phyloP scores from a whole-genome alignment of 805 yeast genomes.

The Pichia membranifaciens region DNA sequence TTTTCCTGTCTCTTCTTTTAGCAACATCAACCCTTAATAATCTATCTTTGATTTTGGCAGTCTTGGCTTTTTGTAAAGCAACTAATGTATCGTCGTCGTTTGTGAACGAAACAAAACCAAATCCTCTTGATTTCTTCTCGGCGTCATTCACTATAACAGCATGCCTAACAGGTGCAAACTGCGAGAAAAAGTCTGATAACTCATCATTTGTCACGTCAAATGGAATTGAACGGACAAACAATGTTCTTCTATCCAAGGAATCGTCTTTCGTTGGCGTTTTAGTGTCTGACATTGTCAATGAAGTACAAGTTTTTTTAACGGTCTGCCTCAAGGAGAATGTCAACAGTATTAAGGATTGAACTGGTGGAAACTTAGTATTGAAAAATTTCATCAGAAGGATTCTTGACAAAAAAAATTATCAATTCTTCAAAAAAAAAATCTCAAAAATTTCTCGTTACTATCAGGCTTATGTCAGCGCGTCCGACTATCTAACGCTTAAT shows the following conservation, averaged over 20 bases:
- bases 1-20: slow-evolving; percentile 78
- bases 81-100: slow-evolving; percentile 74
- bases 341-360: no score
- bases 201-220: slow-evolving; percentile 74
- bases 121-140: slow-evolving; percentile 78
- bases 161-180: slow-evolving; percentile 91
- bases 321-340: no score
- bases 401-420: background rate
- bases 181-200: slow-evolving; percentile 78
- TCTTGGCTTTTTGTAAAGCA: slow-evolving; percentile 67
- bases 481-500: no score
- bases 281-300: slow-evolving; percentile 3
- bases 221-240: slow-evolving; percentile 86
- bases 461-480: background rate
- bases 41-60: slow-evolving; percentile 58
- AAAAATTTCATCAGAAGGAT: background rate
- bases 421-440: background rate
- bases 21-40: slow-evolving; percentile 79
- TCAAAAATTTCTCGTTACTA: background rate
- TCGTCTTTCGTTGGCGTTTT: slow-evolving; percentile 15
- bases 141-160: slow-evolving; percentile 84
- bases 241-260: slow-evolving; percentile 51
- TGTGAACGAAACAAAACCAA: slow-evolving; percentile 91
- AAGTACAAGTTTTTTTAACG: background rate
- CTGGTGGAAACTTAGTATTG: no score